Evolutionary conservation across 768 basidiomycete genomes (phyloP), one percentile per base, ranked within the genome.

Genomic region (Suillus weaverae): DNA sequence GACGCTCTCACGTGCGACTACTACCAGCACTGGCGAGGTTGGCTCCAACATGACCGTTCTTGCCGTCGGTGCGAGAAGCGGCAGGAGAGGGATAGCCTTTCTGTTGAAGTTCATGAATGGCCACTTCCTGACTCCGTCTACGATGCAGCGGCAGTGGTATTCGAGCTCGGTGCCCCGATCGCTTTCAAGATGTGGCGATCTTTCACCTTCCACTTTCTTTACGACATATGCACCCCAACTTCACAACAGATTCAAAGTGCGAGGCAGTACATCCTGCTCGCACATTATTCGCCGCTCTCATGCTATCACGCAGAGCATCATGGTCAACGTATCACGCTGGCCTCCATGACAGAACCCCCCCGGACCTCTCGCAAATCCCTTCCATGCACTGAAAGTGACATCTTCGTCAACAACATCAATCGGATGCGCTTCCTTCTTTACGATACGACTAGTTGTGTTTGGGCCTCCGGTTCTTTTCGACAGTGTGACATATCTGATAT

Each of bases 21-120:
- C 36, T 56, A 9, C 36, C 38, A 0, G 1, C 1, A 26, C 55
- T 26, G 20, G 39, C 16, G 26, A 9, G 32, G 63, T 9, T 0
- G 4, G 9, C 0, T 1, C 16, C 43, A 14, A 32, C 33, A 7
- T 54, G 6, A 11, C 13, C 1, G 26, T 22, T 0, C 10, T 5
- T 79, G 77, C 63, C 1, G 26, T 3, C 78, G 72, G 61, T 82
- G 81, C 53, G 6, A 10, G 0, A 64, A 74, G 20, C 32, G 68
- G 22, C 26, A 14, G 1, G 6, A 68, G 54, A 72, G 75, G 0
- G 7, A 39, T 0, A 5, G 0, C 0, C 66, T 82, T 70, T 3
- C 5, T 0, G 80, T 85, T 11, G 18, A 44, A 0, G 66, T 81
- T 7, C 73, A 80, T 30, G 84, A 85, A 64, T 82, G 81, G 83